Evolutionary conservation across 2,329 filamentous ascomycete species (phyloP), one percentile per base, ranked within the genome.

Genomic region (Daldinia sp.): DNA sequence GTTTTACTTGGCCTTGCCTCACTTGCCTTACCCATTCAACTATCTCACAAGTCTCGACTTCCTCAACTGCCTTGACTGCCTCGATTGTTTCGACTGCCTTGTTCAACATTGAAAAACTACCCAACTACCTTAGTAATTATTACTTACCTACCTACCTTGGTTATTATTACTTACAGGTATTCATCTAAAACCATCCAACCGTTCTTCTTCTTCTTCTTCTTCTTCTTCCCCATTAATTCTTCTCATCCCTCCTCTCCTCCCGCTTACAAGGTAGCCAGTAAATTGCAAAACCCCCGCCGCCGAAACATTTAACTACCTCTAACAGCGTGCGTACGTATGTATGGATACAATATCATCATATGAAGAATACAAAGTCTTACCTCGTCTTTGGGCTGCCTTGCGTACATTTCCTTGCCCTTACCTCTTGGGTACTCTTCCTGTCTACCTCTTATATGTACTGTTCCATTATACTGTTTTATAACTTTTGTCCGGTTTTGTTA

Each of bases 261-360:
- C 37, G 13, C 30, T 57, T 48, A 18, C 57, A 60, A 67, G 53
- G 56, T 39, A 68, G 44, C 58, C 54, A 23, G 30, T 53, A 65
- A 35, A 35, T 30, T 39, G 35, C 35, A 15, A 39, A 39, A 39
- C 58, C 28, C 35, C 39, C 48, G 28, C 54, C 59, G 53, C 26
- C 26, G 28, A 28, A 33, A 30, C 6, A 33, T 51, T 18, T 18
- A 51, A 23, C 20, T 23, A 23, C n/a, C n/a, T n/a, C n/a, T n/a
- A n/a, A n/a, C 28, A 30, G 46, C 46, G 46, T 51, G 3, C 46
- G 46, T 51, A 33, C 26, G 33, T 35, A 35, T 33, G 15, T 51
- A 51, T 30, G 12, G 28, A 28, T 13, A 26, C 20, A 23, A 48
- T 30, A 33, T 18, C 26, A 51, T 51, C 35, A 13, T 39, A 51